Evolutionary conservation across 805 yeast species (phyloP).

Genomic region (Nakazawaea wyomingensis): DNA sequence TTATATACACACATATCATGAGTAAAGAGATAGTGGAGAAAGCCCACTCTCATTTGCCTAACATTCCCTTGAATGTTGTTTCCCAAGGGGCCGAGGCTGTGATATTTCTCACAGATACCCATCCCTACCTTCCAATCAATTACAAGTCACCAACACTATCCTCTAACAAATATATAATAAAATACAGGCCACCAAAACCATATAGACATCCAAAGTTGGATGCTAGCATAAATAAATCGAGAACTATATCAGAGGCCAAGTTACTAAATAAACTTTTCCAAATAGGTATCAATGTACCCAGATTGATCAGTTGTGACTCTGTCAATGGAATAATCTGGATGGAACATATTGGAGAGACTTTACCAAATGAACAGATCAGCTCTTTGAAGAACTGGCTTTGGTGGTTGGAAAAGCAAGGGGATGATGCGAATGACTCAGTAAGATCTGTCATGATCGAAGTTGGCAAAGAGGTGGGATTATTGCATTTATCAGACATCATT

Average conservation of each 20-base stretch:
- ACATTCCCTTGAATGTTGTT: constrained; percentile 46
- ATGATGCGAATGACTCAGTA: constrained; percentile 30
- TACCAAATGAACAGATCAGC: constrained; percentile 49
- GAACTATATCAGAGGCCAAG: constrained; percentile 84
- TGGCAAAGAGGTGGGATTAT: constrained; percentile 60
- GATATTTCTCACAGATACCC: constrained; percentile 56
- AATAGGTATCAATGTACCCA: constrained; percentile 66
- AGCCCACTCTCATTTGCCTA: constrained; percentile 39
- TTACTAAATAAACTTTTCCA: constrained; percentile 52
- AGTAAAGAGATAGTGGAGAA: constrained; percentile 44
- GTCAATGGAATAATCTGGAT: constrained; percentile 82
- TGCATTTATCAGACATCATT: constrained; percentile 73
- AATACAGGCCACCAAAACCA: constrained; percentile 85
- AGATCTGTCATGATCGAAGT: constrained; percentile 43
- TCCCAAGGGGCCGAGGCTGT: constrained; percentile 94
- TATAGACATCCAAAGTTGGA: constrained; percentile 87
- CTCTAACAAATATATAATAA: constrained; percentile 50
- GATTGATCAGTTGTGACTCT: constrained; percentile 70
- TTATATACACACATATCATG: constrained; percentile 30
- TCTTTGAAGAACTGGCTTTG: constrained; percentile 73
- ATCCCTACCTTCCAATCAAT: constrained; percentile 54
- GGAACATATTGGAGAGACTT: constrained; percentile 62
- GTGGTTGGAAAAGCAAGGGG: constrained; percentile 39
- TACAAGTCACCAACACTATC: constrained; percentile 22
- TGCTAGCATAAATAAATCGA: constrained; percentile 62